Evolutionary conservation across 257 asterid species (phyloP), one percentile per base, ranked within the genome.

Genomic region (Hygrophila difformis): DNA sequence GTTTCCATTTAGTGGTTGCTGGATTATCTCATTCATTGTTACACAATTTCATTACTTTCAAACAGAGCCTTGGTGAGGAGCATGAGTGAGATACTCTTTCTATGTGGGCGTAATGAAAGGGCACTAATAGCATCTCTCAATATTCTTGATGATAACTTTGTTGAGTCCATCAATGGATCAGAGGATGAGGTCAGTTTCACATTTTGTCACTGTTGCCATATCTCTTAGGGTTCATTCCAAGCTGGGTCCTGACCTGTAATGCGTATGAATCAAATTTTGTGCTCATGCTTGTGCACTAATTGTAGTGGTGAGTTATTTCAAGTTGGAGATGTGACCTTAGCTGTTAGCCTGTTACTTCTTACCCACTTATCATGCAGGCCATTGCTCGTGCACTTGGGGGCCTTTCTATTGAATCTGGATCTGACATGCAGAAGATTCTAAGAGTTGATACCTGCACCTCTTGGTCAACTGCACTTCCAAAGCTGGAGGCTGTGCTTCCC

Each of bases 81-180:
- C 64, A 91, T 91, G 94, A 55, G 73, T 24, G 99, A 91, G 78
- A 82, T 91, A 51, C 86, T 86, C 66, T 91, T 91, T 78, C 77
- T 76, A 33, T 86, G 94, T 49, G 99, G 96, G 67, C 73, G 63
- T 36, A 76, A 69, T 65, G 70, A 75, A 65, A 74, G 77, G 47
- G 96, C 87, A 18, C 72, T 76, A 12, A 70, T 82, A 68, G 93
- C 86, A 18, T 73, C 96, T 33, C 52, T 85, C 41, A 63, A 71
- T 66, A 54, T 62, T 59, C 69, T 64, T 55, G 73, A 70, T 36
- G 34, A 57, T 68, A 74, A 68, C 33, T 28, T 16, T 23, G 26
- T 58, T 51, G 67, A 64, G 22, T 64, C 79, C 19, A 51, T 34
- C 21, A 71, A 67, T 35, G 63, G 65, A 29, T 66, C 85, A 12